phyloP scores from a whole-genome alignment of 305 asterid species.

The Rubia tinctorum region DNA sequence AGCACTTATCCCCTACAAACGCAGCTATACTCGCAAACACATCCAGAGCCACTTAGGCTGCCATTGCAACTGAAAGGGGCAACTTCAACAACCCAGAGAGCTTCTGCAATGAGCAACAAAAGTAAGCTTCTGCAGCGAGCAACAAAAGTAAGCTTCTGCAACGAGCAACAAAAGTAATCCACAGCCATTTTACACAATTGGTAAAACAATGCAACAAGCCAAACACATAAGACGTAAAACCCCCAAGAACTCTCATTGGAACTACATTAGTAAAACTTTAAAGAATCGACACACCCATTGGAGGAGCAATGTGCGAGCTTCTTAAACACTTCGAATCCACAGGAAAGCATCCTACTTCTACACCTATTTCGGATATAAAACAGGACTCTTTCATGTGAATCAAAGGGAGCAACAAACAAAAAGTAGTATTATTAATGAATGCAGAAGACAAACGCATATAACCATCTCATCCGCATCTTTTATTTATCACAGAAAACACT shows the following conservation, averaged over 20 bases:
- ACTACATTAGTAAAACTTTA: slow-evolving; percentile 64
- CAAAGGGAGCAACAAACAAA: too few species aligned
- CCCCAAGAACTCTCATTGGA: slow-evolving; percentile 71
- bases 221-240: slow-evolving; percentile 51
- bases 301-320: slow-evolving; percentile 45
- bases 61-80: slow-evolving; percentile 92
- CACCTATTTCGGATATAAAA: too few species aligned
- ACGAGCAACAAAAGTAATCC: slow-evolving; percentile 64
- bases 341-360: too few species aligned
- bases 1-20: slow-evolving; percentile 64
- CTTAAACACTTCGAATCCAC: too few species aligned
- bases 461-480: too few species aligned
- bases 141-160: slow-evolving; percentile 51
- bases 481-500: too few species aligned
- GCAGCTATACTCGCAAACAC: slow-evolving; percentile 95
- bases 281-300: slow-evolving; percentile 65
- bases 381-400: too few species aligned
- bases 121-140: too few species aligned
- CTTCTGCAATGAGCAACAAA: slow-evolving; percentile 61
- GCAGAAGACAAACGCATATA: too few species aligned
- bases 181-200: slow-evolving; percentile 97
- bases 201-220: slow-evolving; percentile 90
- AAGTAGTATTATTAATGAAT: too few species aligned
- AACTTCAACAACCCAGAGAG: slow-evolving; percentile 70
- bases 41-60: slow-evolving; percentile 76